Evolutionary conservation across 2,329 filamentous ascomycete species (phyloP).

Genomic region (Pleomassaria siparia): DNA sequence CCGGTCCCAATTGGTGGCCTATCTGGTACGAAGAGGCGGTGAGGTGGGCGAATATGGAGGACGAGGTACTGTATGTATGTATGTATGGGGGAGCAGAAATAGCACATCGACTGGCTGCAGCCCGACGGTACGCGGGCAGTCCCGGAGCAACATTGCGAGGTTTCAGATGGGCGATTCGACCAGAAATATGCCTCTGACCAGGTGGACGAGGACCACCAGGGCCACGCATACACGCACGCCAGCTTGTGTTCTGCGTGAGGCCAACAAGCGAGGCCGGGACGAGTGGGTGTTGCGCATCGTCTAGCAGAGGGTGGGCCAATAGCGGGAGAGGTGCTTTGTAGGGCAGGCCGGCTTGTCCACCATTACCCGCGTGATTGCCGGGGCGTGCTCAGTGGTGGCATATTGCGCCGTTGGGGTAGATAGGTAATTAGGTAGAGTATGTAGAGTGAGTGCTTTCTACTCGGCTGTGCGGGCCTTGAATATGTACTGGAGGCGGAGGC

Average conservation of each 20-base stretch:
- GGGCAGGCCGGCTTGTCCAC: conserved; percentile 4
- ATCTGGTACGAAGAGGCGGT: conserved; percentile 18
- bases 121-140: conserved; percentile 3
- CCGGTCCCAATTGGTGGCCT: conserved; percentile 5
- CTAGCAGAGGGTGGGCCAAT: conserved; percentile 19
- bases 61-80: too few species aligned
- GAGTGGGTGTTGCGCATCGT: conserved; percentile 18
- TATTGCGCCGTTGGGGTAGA: too few species aligned
- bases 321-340: conserved; percentile 2
- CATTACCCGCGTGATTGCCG: conserved; percentile 1
- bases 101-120: background rate
- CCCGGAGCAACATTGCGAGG: conserved; percentile 13
- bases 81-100: conserved; percentile 4
- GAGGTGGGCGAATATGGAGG: conserved; percentile 4
- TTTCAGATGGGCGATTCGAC: conserved; percentile 19
- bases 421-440: too few species aligned
- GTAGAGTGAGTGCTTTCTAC: background rate
- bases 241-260: conserved; percentile 10
- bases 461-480: background rate
- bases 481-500: background rate
- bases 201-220: conserved; percentile 3
- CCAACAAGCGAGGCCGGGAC: conserved; percentile 10
- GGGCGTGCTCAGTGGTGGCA: background rate
- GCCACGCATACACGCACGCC: conserved; percentile 15
- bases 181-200: conserved; percentile 5